Base-by-base conservation (phyloP, 2,329 filamentous ascomycete genomes). In the Ophiostoma sp. region DNA sequence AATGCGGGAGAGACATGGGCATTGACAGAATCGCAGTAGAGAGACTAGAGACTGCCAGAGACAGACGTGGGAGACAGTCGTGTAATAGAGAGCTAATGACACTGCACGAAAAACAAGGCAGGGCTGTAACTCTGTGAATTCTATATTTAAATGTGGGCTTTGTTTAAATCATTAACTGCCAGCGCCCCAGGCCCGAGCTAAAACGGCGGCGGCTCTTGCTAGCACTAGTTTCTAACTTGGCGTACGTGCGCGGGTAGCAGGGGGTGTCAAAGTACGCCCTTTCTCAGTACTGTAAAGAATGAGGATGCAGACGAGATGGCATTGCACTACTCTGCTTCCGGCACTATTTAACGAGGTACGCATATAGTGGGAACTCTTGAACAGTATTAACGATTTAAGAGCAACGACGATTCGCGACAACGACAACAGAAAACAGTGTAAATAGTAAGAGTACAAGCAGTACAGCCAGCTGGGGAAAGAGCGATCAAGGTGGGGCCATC, bases 51-150 rank as follows among this genome's bases (percentile, higher is more conserved):
- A 23, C 36, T 39, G 36, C 27, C 27, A 31, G 27, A 31, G 27
- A 39, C 39, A 41, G 39, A 41, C 36, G 36, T 31, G 44, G 44
- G 5, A 48, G 44, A n/a, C 13, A n/a, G 8, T 13, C 20, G 17
- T 54, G 52, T 54, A 57, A 23, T 54, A 7, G 17, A 11, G 27
- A 54, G 11, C 57, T 62, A 62, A 62, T 62, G 57, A 62, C 57
- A 62, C 57, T 62, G 57, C 27, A 62, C 57, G 57, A 33, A 31
- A 62, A 33, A 62, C 57, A 62, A 33, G 57, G 57, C 57, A 62
- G 57, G 54, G 52, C 52, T 57, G 52, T 57, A 27, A 27, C 52
- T 23, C 48, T 27, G 10, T 57, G 10, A 57, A 27, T 57, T 13
- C 3, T 27, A 5, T 17, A 62, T 62, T 62, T 57, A 27, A 31